phyloP scores from a whole-genome alignment of 768 basidiomycete genomes.

The Asterophora parasitica region DNA sequence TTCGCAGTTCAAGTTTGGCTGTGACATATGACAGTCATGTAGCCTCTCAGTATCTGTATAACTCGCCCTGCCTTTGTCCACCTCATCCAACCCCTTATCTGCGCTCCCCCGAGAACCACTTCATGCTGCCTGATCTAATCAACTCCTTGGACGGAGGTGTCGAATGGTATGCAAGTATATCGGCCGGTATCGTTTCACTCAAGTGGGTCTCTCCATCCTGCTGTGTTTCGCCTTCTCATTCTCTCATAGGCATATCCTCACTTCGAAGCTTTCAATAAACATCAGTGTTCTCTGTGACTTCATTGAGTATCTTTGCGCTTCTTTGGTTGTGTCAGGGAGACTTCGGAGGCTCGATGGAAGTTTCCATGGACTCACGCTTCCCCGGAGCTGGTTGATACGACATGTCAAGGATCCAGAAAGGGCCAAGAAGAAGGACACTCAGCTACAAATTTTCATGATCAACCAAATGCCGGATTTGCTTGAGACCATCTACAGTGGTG shows the following conservation, averaged over 20 bases:
- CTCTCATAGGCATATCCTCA: conserved; percentile 39
- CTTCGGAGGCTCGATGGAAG: conserved; percentile 12
- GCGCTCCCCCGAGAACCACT: conserved; percentile 10
- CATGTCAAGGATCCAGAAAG: conserved; percentile 14
- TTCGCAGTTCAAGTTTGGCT: conserved; percentile 32
- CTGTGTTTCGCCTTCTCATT: background rate
- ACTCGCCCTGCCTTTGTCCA: conserved; percentile 23
- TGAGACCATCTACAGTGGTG: conserved; percentile 24
- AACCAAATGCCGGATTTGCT: conserved; percentile 20
- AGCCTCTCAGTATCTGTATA: conserved; percentile 30
- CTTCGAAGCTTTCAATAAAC: conserved; percentile 33
- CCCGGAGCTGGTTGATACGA: conserved; percentile 45
- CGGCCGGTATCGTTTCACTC: conserved; percentile 34
- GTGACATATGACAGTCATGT: conserved; percentile 32
- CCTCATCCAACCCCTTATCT: conserved; percentile 15
- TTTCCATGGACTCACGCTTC: conserved; percentile 47
- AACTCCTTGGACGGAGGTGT: conserved; percentile 23
- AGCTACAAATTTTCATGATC: conserved; percentile 11
- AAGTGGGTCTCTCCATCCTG: conserved; percentile 26
- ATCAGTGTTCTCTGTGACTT: conserved; percentile 46
- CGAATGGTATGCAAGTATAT: conserved; percentile 18
- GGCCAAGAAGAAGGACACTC: conserved; percentile 2
- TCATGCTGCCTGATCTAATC: conserved; percentile 20
- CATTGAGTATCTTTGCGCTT: conserved; percentile 43
- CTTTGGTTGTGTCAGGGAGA: conserved; percentile 31